Evolutionary conservation across 1,139 yeast genomes (phyloP).

Genomic region (Cylindricascospora bacillispora): DNA sequence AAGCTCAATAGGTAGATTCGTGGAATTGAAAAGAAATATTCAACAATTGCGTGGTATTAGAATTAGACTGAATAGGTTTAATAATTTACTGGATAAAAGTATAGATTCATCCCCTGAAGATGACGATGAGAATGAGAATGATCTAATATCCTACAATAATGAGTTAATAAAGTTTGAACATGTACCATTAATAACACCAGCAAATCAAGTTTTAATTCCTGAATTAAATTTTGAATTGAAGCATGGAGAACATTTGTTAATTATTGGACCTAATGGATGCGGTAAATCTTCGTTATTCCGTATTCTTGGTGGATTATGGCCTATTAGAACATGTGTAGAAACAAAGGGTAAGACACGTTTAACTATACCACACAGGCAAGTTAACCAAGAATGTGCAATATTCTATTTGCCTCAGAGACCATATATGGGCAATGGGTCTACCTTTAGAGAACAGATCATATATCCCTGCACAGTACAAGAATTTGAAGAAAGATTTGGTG

Average conservation of each 20-base stretch:
- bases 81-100: constrained; percentile 49
- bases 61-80: constrained; percentile 58
- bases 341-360: constrained; percentile 34
- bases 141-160: constrained; percentile 35
- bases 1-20: constrained; percentile 77
- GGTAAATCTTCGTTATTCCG: constrained; percentile 89
- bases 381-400: constrained; percentile 36
- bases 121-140: constrained; percentile 10
- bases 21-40: constrained; percentile 72
- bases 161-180: constrained; percentile 56
- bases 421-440: constrained; percentile 54
- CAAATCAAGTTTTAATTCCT: constrained; percentile 60
- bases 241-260: constrained; percentile 74
- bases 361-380: constrained; percentile 21
- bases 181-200: constrained; percentile 76
- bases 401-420: constrained; percentile 92
- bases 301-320: constrained; percentile 90
- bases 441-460: constrained; percentile 76
- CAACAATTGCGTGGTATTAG: constrained; percentile 83
- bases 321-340: constrained; percentile 60
- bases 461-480: constrained; percentile 67
- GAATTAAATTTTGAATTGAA: constrained; percentile 58
- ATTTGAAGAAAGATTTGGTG: constrained; percentile 32
- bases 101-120: constrained; percentile 19
- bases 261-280: constrained; percentile 93